Evolutionary conservation across 108 stramenopile genomes (phyloP), one percentile per base, ranked within the genome.

Genomic region (Pseudonitzschia multistriata): DNA sequence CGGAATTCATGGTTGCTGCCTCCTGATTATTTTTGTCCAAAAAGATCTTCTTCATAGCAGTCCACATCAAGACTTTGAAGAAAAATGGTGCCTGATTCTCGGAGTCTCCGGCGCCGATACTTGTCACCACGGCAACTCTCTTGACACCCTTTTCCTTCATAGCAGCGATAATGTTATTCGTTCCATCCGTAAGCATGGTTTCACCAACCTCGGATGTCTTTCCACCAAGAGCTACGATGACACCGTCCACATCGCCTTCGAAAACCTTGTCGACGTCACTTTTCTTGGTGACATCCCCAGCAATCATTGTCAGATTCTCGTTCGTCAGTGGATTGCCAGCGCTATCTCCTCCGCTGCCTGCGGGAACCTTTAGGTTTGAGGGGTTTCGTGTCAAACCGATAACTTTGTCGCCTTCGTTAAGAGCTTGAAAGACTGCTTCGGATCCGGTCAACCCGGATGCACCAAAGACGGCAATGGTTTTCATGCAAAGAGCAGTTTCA

Each of bases 1-100:
- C 93, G 40, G 83, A 83, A 17, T 78, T 65, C 57, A 68, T 62
- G 56, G 91, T 89, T 10, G 92, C 95, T 60, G 74, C 80, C 76
- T 99, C 98, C 76, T 99, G 98, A 35, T 92, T 94, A 76, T 99
- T 97, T 83, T 99, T 99, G 82, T 99, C 98, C 45, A 68, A 74
- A 72, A 99, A 98, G 66, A 98, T 97, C 68, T 94, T 95, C 74
- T 91, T 95, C 93, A 94, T 97, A 50, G 88, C 98, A 6, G 98
- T 99, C 83, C 80, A 87, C 98, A 99, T 99, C 52, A 99, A 78
- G 29, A 95, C 73, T 67, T 95, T 95, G 87, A 95, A 95, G 28
- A 93, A 87, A 78, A 97, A 96, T 15, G 93, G 93, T 13, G 94
- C 94, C 73, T 99, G 97, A 31, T 86, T 82, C 79, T 97, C 92